Evolutionary conservation across 352 stramenopile species (phyloP).

Genomic region (Aphanomyces invadans): DNA sequence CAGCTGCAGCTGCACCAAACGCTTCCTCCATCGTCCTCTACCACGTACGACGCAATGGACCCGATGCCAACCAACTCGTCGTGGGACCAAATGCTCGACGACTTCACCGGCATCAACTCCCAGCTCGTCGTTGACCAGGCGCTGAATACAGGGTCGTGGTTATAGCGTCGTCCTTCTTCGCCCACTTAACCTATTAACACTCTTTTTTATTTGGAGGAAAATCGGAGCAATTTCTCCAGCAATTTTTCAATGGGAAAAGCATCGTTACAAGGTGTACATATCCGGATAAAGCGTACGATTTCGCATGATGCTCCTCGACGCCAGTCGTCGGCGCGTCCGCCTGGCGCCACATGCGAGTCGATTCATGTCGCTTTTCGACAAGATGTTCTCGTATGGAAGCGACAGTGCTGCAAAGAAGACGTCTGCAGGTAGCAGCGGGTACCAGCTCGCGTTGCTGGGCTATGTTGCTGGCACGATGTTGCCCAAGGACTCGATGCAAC

Average conservation of each 20-base stretch:
- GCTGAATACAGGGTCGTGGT: slow-evolving; percentile 62
- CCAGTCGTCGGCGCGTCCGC: not conserved
- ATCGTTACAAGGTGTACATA: not conserved
- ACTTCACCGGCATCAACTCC: slow-evolving; percentile 43
- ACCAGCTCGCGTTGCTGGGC: slow-evolving; percentile 23
- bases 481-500: slow-evolving; percentile 9
- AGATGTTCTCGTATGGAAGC: slow-evolving; percentile 40
- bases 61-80: slow-evolving; percentile 24
- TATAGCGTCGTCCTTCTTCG: slow-evolving; percentile 45
- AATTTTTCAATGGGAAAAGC: not conserved
- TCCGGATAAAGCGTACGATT: not conserved
- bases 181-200: not conserved
- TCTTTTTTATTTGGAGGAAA: too few relatives aligned
- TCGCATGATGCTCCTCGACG: not conserved
- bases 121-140: slow-evolving; percentile 40
- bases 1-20: slow-evolving; percentile 26
- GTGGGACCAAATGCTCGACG: slow-evolving; percentile 73
- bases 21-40: not conserved
- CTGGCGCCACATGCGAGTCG: slow-evolving; percentile 19
- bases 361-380: slow-evolving; percentile 55
- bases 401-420: not conserved
- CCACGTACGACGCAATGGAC: slow-evolving; percentile 14
- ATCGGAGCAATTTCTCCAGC: not conserved
- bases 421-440: slow-evolving; percentile 1
- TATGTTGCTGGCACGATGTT: slow-evolving; percentile 14